Evolutionary conservation across 768 basidiomycete genomes (phyloP).

Genomic region (Trametes coccinea): DNA sequence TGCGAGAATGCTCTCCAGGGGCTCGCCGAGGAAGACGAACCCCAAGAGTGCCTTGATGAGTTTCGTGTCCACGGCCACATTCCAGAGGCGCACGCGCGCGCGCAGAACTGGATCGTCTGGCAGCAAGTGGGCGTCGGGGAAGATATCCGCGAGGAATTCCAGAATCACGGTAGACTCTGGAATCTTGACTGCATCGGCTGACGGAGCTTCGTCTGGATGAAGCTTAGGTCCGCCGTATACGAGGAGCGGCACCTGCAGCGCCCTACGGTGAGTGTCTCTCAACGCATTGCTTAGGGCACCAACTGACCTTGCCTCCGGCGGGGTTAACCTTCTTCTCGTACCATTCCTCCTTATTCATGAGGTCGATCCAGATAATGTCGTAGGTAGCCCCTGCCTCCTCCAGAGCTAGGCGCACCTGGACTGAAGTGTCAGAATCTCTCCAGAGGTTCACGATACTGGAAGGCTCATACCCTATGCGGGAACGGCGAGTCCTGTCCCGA

Average conservation of each 20-base stretch:
- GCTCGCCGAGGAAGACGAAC: constrained; percentile 37
- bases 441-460: too few species aligned
- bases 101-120: constrained; percentile 55
- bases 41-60: constrained; percentile 40
- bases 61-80: constrained; percentile 47
- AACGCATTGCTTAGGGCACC: too few species aligned
- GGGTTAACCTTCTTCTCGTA: constrained; percentile 5
- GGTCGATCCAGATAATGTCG: constrained; percentile 21
- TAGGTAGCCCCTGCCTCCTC: constrained; percentile 10
- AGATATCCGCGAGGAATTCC: constrained; percentile 65
- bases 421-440: too few species aligned
- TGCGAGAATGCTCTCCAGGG: constrained; percentile 43
- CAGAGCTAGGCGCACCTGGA: constrained; percentile 3
- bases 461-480: too few species aligned
- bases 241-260: constrained; percentile 51
- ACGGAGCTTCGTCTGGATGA: constrained; percentile 50
- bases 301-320: background rate
- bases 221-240: constrained; percentile 60
- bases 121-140: constrained; percentile 46
- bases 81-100: constrained; percentile 60
- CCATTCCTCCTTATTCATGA: background rate
- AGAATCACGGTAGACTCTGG: constrained; percentile 64
- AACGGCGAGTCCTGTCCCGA: too few species aligned
- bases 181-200: constrained; percentile 57
- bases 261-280: too few species aligned